Evolutionary conservation across 257 asterid genomes (phyloP).

Genomic region (Salvia hispanica): DNA sequence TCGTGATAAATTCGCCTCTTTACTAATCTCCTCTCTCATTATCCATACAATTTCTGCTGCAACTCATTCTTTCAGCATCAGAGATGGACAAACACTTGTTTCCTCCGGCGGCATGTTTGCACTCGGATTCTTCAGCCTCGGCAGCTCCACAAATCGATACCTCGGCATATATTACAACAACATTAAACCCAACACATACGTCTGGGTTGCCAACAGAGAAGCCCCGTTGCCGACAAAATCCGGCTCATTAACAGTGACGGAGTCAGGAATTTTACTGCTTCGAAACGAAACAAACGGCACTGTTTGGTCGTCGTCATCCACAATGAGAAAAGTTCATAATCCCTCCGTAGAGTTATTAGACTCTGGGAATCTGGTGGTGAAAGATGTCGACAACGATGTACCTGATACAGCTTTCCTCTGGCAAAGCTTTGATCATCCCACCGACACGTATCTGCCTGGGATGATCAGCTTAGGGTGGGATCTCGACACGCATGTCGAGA

Average conservation of each 20-base stretch:
- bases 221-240: not conserved
- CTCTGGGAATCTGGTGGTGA: slow-evolving; percentile 11
- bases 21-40: not conserved
- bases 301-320: slow-evolving; percentile 1
- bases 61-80: not conserved
- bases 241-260: not conserved
- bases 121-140: slow-evolving; percentile 19
- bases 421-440: slow-evolving; percentile 14
- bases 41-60: not conserved
- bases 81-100: slow-evolving; percentile 27
- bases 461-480: slow-evolving; percentile 26
- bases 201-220: slow-evolving; percentile 34
- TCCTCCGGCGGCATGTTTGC: slow-evolving; percentile 22
- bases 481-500: slow-evolving; percentile 6
- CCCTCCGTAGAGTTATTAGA: not conserved
- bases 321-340: not conserved
- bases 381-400: not conserved
- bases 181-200: not conserved
- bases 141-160: slow-evolving; percentile 19
- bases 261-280: not conserved
- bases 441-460: slow-evolving; percentile 18
- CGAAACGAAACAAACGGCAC: not conserved
- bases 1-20: too few relatives aligned
- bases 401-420: slow-evolving; percentile 2
- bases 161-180: not conserved